Evolutionary conservation across 257 asterid genomes (phyloP).

Genomic region (Thymus quinquecostatus): DNA sequence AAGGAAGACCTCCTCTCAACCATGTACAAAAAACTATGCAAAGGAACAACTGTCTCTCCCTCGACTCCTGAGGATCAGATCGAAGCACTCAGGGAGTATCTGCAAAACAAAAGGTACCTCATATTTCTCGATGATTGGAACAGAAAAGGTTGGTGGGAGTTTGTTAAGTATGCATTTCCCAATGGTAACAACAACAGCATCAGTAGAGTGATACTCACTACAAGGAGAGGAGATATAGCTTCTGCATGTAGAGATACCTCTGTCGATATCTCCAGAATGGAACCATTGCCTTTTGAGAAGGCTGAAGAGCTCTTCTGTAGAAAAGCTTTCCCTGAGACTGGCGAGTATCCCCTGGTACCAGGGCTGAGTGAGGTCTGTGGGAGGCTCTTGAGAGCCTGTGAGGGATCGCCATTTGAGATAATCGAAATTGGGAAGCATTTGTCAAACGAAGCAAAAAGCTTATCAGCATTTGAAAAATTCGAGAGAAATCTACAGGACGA

Average conservation of each 20-base stretch:
- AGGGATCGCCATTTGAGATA: conserved; percentile 33
- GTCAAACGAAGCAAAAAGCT: not conserved
- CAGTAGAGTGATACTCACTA: conserved; percentile 35
- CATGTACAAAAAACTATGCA: conserved; percentile 8
- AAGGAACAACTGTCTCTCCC: not conserved
- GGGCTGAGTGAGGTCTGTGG: not conserved
- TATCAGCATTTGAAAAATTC: not conserved
- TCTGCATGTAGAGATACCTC: not conserved
- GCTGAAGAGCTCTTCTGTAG: conserved; percentile 25
- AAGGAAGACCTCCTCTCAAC: not conserved
- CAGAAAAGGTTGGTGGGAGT: conserved; percentile 8
- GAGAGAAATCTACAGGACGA: conserved; percentile 11
- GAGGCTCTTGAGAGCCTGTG: conserved; percentile 19
- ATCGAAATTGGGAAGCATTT: conserved; percentile 25
- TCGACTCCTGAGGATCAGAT: not conserved
- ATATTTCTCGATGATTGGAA: conserved; percentile 37
- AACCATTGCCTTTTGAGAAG: conserved; percentile 9
- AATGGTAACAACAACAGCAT: not conserved
- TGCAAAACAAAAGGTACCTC: conserved; percentile 24
- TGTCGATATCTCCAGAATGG: conserved; percentile 2
- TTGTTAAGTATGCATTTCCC: conserved; percentile 22
- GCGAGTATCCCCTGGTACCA: not conserved
- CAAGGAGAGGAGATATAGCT: conserved; percentile 34
- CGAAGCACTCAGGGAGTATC: not conserved
- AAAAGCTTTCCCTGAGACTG: conserved; percentile 4